A percentile compares a stretch with the other conserved stretches of the same genome.
Conservation (phyloP, 495 filamentous ascomycete species). For the Tuber aestivum region DNA sequence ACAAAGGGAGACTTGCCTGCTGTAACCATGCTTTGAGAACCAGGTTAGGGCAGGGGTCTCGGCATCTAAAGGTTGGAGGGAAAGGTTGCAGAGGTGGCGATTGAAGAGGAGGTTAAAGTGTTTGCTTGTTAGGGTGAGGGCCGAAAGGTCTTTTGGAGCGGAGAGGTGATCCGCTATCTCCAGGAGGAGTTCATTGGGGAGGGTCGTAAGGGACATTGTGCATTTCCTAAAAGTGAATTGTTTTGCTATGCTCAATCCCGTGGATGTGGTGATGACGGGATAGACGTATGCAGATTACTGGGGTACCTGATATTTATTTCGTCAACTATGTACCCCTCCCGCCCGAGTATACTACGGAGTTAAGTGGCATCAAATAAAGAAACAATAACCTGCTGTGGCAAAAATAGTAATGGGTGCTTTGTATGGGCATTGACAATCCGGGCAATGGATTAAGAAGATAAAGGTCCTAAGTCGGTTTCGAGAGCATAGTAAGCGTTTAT, state of each 20-base stretch:
- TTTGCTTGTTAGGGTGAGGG: constrained; percentile 8
- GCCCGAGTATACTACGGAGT: not conserved
- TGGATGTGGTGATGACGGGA: not conserved
- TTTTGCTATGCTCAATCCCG: constrained; percentile 1
- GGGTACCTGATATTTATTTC: not conserved
- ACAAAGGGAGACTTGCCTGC: not conserved
- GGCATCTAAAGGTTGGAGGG: not conserved
- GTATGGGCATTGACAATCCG: not conserved
- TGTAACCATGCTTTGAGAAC: not conserved
- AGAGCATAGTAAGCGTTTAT: not conserved
- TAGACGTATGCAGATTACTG: not conserved
- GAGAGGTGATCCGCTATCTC: constrained; percentile 1
- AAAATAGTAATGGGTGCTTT: not conserved
- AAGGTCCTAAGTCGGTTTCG: not conserved
- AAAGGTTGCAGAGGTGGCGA: not conserved
- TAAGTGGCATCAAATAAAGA: not conserved
- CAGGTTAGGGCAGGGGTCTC: not conserved
- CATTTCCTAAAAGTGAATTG: not conserved
- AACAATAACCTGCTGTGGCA: not conserved
- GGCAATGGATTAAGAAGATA: not conserved
- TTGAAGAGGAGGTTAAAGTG: constrained; percentile 4
- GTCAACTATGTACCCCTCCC: not conserved
- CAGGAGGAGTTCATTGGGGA: constrained; percentile 12
- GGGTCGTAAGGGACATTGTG: not conserved
- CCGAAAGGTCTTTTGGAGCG: not conserved